Conservation (phyloP, 305 asterid species). For the Solanum hybrid region DNA sequence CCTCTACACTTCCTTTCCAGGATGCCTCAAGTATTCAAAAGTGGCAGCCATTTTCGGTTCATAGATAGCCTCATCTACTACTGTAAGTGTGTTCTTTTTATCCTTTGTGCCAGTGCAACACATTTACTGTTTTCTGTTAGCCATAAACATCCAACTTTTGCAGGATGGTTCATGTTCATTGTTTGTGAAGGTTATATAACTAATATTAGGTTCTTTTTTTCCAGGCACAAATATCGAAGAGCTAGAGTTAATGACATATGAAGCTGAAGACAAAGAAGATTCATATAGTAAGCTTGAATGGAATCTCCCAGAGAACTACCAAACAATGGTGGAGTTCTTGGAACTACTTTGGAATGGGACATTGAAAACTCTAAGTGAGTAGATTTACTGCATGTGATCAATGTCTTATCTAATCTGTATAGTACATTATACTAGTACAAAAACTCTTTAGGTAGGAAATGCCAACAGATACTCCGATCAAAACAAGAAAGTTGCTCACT, state of each 20-base stretch:
- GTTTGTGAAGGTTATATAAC: not conserved
- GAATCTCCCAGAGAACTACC: constrained; percentile 26
- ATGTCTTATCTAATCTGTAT: not conserved
- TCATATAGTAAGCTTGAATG: not conserved
- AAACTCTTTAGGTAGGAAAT: not conserved
- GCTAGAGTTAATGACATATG: not conserved
- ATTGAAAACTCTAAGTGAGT: constrained; percentile 10
- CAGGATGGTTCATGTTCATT: not conserved
- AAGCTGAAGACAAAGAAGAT: not conserved
- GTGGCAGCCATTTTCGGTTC: constrained; percentile 23
- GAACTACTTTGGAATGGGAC: constrained; percentile 11
- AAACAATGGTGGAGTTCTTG: constrained; percentile 24
- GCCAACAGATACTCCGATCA: not conserved
- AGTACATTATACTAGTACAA: not conserved
- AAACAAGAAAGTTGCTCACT: not conserved
- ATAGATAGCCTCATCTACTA: constrained; percentile 20
- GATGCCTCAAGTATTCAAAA: constrained; percentile 32
- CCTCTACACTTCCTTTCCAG: constrained; percentile 30
- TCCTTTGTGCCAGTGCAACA: not conserved
- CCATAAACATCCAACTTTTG: not conserved
- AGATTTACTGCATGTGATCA: not conserved
- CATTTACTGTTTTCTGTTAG: not conserved
- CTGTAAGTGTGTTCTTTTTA: constrained; percentile 8
- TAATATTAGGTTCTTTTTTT: not conserved
- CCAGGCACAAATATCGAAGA: not conserved